Conservation (phyloP, 495 filamentous ascomycete species). For the Viridothelium virens region DNA sequence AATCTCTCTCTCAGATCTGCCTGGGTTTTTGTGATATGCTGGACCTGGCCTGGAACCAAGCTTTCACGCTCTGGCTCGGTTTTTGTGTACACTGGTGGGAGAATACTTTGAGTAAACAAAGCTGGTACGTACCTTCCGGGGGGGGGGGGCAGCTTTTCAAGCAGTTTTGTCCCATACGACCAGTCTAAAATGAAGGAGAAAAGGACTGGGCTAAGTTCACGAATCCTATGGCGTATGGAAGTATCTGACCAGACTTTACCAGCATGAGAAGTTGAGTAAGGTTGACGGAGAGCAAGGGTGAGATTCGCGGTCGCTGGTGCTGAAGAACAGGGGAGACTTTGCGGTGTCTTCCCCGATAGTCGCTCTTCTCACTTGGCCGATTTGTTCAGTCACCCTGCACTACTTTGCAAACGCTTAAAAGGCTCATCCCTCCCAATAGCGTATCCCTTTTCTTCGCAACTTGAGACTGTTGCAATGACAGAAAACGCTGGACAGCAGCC, state of each 20-base stretch:
- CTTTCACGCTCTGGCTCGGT: neutral
- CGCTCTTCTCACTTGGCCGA: neutral
- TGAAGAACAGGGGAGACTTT: neutral
- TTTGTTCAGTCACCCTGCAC: neutral
- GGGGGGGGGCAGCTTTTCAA: neutral
- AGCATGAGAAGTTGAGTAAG: neutral
- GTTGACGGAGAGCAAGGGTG: neutral
- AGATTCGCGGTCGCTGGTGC: neutral
- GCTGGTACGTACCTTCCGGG: neutral
- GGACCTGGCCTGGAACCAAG: neutral
- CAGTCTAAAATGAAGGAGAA: neutral
- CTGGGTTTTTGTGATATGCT: neutral
- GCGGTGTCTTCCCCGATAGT: neutral
- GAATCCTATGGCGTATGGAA: neutral
- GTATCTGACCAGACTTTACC: neutral
- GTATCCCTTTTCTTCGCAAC: neutral
- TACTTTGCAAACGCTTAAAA: neutral
- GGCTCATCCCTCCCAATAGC: neutral
- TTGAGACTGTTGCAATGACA: neutral
- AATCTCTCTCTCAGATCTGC: neutral
- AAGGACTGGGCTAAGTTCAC: neutral
- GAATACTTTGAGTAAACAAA: neutral
- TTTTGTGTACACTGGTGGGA: neutral
- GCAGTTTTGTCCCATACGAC: neutral
- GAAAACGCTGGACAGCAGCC: neutral